These are phyloP conservation scores for Glutinoglossum americanum DNA, from an alignment of 495 filamentous ascomycete genomes.

Conservation along the genomic window DNA sequence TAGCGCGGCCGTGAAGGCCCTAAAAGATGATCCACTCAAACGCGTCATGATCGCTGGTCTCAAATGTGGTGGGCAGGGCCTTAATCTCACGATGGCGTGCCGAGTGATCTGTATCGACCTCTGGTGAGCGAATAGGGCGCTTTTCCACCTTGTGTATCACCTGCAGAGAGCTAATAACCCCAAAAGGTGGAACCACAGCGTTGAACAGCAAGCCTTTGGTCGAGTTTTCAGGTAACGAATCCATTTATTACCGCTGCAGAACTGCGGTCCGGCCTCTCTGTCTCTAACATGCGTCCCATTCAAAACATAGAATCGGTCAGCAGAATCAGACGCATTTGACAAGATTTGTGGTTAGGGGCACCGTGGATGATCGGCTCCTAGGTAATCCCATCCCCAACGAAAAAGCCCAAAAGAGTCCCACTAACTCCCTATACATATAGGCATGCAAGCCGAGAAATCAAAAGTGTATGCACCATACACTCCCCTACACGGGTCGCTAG, in stretches of 20 bases:
- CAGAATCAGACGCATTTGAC: slow-evolving; percentile 3
- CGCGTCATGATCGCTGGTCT: slow-evolving; percentile 17
- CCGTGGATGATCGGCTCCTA: slow-evolving; percentile 3
- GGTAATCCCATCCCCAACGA: neutral
- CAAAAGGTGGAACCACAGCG: slow-evolving; percentile 4
- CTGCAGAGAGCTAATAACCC: neutral
- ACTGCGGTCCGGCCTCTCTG: too few species aligned
- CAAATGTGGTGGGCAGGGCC: slow-evolving; percentile 13
- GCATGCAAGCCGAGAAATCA: slow-evolving; percentile 2
- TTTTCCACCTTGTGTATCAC: neutral
- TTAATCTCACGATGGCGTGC: slow-evolving; percentile 20
- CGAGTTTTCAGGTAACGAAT: slow-evolving; percentile 3
- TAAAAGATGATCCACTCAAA: slow-evolving; percentile 10
- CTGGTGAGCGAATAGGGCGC: neutral
- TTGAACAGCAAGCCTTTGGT: slow-evolving; percentile 6
- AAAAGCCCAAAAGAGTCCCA: too few species aligned
- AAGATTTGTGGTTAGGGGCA: slow-evolving; percentile 2
- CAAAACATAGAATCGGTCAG: slow-evolving; percentile 6
- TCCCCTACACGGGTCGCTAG: too few species aligned
- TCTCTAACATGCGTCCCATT: too few species aligned
- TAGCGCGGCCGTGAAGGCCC: slow-evolving; percentile 12
- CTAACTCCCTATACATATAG: too few species aligned
- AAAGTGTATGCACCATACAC: neutral
- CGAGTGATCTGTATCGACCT: slow-evolving; percentile 6
- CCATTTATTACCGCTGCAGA: neutral